Evolutionary conservation across 2,329 filamentous ascomycete species (phyloP).

Genomic region (Beauveria bassiana): DNA sequence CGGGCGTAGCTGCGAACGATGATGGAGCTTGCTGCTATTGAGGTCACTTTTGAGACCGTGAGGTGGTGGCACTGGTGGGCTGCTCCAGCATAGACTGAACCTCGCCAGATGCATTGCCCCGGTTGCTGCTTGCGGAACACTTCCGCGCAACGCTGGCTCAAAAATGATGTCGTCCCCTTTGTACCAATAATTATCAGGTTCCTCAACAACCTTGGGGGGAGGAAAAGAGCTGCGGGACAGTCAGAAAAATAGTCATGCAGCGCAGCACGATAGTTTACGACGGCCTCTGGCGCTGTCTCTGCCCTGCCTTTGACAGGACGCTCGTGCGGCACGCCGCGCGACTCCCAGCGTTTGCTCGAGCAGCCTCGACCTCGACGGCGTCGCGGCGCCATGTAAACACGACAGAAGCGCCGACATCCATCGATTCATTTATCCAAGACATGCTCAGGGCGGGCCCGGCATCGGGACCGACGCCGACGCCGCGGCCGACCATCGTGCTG

Average conservation of each 20-base stretch:
- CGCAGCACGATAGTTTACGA: constrained; percentile 35
- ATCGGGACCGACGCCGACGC: background rate
- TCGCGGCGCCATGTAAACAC: background rate
- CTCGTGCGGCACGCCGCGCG: constrained; percentile 19
- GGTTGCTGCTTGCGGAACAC: constrained; percentile 13
- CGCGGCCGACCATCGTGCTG: background rate
- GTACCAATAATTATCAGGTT: background rate
- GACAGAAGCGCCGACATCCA: constrained; percentile 17
- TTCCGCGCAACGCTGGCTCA: background rate
- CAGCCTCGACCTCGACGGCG: background rate
- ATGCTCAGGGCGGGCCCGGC: constrained; percentile 28
- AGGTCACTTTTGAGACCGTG: background rate
- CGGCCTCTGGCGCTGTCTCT: constrained; percentile 57
- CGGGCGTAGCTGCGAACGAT: background rate
- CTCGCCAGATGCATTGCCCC: constrained; percentile 24
- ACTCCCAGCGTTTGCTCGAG: constrained; percentile 20
- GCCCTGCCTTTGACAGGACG: constrained; percentile 43
- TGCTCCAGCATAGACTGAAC: constrained; percentile 10
- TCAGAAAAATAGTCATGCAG: constrained; percentile 19
- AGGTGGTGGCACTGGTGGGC: background rate
- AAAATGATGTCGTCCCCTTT: background rate
- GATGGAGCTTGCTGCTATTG: background rate
- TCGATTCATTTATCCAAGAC: constrained; percentile 23
- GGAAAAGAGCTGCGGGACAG: background rate
- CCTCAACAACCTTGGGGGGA: background rate